A percentile compares a stretch with the other conserved stretches of the same genome.
phyloP scores from a whole-genome alignment of 768 basidiomycete species.

The Fibroporia radiculosa region DNA sequence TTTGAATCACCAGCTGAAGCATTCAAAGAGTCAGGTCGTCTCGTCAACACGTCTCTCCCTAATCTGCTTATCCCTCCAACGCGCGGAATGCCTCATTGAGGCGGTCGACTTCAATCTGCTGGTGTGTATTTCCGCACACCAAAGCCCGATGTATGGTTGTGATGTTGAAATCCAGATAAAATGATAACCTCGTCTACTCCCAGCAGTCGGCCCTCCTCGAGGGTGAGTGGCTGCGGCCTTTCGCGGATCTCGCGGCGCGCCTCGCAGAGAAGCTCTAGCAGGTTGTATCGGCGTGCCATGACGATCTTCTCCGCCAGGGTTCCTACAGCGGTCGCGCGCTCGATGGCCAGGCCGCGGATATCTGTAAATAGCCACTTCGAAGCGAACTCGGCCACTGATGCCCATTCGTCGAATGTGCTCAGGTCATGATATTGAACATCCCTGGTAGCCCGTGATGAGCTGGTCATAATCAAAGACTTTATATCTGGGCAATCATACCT shows the following conservation, averaged over 20 bases:
- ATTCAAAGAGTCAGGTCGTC: too few species aligned
- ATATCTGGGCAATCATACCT: constrained; percentile 33
- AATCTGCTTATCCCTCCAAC: too few species aligned
- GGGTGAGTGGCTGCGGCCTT: neutral
- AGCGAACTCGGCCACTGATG: constrained; percentile 32
- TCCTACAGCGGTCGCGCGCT: constrained; percentile 30
- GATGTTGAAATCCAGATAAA: neutral
- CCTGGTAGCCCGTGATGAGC: neutral
- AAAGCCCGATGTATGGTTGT: too few species aligned
- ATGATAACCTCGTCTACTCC: constrained; percentile 1
- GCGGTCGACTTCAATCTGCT: too few species aligned
- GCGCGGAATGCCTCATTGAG: too few species aligned
- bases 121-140: too few species aligned
- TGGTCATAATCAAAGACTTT: neutral
- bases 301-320: constrained; percentile 28
- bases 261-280: neutral
- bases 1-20: too few species aligned
- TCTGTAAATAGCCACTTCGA: constrained; percentile 33
- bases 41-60: too few species aligned
- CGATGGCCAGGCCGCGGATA: constrained; percentile 31
- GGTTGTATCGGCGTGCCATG: constrained; percentile 28
- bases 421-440: neutral
- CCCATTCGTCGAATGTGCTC: constrained; percentile 28
- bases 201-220: neutral
- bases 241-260: constrained; percentile 2